Conservation (phyloP, 2,329 filamentous ascomycete genomes). For the Exutisphaerella laricina region DNA sequence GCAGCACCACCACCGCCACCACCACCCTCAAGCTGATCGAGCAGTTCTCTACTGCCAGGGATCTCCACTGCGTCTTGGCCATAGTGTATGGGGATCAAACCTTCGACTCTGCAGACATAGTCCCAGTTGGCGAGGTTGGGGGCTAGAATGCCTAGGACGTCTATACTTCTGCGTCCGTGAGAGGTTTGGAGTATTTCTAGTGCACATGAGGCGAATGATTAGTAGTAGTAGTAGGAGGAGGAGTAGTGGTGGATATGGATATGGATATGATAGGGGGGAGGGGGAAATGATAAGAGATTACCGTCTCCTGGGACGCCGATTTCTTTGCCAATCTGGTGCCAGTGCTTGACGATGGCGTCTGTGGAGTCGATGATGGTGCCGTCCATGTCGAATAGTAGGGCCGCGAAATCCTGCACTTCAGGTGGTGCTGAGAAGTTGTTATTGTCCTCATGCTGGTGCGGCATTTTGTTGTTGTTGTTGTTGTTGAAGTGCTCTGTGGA, state of each 20-base stretch:
- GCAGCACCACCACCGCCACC: slow-evolving; percentile 35
- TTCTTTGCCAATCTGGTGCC: slow-evolving; percentile 70
- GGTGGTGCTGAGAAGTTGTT: slow-evolving; percentile 39
- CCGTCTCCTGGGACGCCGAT: slow-evolving; percentile 72
- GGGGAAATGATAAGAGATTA: no score
- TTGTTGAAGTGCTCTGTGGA: no score
- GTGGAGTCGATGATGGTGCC: slow-evolving; percentile 81
- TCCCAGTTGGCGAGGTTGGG: slow-evolving; percentile 88
- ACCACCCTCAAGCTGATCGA: slow-evolving; percentile 30
- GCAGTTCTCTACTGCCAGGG: slow-evolving; percentile 55
- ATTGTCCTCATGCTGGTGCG: slow-evolving; percentile 22
- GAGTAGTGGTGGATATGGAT: not conserved
- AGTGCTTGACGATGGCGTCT: slow-evolving; percentile 69
- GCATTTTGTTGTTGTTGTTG: slow-evolving; percentile 20
- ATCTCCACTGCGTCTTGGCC: slow-evolving; percentile 78
- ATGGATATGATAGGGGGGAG: no score
- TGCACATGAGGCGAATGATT: no score
- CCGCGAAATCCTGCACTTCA: slow-evolving; percentile 38
- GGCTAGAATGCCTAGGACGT: slow-evolving; percentile 71
- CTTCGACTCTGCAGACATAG: slow-evolving; percentile 76
- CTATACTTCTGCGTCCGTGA: slow-evolving; percentile 84
- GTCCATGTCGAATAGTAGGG: slow-evolving; percentile 47
- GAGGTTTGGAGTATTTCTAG: slow-evolving; percentile 77
- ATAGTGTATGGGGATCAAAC: slow-evolving; percentile 67
- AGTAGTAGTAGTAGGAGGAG: not conserved